Evolutionary conservation across 1,284 basidiomycete species (phyloP).

Genomic region (Serendipita sp.): DNA sequence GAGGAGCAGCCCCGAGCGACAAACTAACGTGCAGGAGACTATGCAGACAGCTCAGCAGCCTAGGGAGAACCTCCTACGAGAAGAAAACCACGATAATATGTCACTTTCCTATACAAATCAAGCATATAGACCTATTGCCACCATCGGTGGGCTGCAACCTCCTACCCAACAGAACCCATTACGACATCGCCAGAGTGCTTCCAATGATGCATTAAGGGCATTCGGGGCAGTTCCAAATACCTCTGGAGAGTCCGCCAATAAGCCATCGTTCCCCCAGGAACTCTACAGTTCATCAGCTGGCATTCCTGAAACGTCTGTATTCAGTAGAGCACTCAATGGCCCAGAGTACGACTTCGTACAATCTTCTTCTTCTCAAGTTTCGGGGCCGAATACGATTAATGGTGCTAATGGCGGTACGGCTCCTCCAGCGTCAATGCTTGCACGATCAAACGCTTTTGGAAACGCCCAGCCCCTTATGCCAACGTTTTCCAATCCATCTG

Average conservation of each 20-base stretch:
- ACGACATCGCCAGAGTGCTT: conserved; percentile 6
- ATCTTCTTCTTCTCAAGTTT: background rate
- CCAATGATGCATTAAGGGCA: conserved; percentile 1
- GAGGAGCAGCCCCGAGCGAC: background rate
- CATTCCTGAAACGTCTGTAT: background rate
- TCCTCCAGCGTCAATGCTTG: background rate
- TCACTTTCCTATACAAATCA: conserved; percentile 18
- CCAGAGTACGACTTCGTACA: background rate
- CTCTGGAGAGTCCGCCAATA: background rate
- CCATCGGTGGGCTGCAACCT: conserved; percentile 26
- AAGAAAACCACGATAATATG: conserved; percentile 8
- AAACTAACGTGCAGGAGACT: background rate
- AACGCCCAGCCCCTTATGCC: too few species aligned
- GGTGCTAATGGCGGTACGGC: background rate
- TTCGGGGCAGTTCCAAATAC: background rate
- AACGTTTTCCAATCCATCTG: too few species aligned
- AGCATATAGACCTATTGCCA: conserved; percentile 27
- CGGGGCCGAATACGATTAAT: background rate
- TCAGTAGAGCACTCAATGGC: background rate
- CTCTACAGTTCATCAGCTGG: background rate
- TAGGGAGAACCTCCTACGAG: background rate
- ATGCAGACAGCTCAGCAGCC: background rate
- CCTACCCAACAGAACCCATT: conserved; percentile 24
- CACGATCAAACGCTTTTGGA: background rate
- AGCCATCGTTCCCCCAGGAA: background rate